Evolutionary conservation across 2,329 filamentous ascomycete genomes (phyloP).

Genomic region (Talaromyces sp.): DNA sequence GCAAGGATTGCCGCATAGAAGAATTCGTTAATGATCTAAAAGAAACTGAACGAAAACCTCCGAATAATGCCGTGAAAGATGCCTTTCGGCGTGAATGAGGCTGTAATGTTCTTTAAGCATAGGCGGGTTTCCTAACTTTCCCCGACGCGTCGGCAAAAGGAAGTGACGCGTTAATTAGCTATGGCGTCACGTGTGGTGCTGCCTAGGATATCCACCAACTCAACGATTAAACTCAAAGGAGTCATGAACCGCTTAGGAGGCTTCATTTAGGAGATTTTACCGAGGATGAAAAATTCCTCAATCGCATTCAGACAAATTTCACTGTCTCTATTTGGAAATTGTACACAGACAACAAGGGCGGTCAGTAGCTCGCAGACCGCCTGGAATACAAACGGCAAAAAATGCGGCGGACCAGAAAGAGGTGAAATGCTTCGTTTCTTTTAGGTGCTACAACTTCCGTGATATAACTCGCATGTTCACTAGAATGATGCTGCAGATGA

Average conservation of each 20-base stretch:
- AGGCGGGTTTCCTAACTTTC: neutral
- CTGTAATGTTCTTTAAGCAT: neutral
- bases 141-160: slow-evolving; percentile 3
- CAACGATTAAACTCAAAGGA: neutral
- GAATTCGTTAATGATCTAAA: neutral
- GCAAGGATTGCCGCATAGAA: slow-evolving; percentile 15
- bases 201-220: neutral
- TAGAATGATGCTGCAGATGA: neutral
- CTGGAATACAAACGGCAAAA: slow-evolving; percentile 24
- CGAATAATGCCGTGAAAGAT: neutral
- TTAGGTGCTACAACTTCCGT: neutral
- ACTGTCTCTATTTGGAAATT: neutral
- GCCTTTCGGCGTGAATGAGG: neutral
- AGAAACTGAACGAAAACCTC: neutral
- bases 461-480: neutral
- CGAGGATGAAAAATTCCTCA: no score
- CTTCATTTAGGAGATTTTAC: neutral
- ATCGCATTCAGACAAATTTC: neutral
- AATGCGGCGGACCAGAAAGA: slow-evolving; percentile 15
- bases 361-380: neutral
- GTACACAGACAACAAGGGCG: neutral
- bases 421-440: neutral
- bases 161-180: slow-evolving; percentile 18
- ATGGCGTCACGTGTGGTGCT: slow-evolving; percentile 15
- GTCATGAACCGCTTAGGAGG: neutral